phyloP scores from a whole-genome alignment of 2,329 filamentous ascomycete species.

The Ambrosiella beaveri region DNA sequence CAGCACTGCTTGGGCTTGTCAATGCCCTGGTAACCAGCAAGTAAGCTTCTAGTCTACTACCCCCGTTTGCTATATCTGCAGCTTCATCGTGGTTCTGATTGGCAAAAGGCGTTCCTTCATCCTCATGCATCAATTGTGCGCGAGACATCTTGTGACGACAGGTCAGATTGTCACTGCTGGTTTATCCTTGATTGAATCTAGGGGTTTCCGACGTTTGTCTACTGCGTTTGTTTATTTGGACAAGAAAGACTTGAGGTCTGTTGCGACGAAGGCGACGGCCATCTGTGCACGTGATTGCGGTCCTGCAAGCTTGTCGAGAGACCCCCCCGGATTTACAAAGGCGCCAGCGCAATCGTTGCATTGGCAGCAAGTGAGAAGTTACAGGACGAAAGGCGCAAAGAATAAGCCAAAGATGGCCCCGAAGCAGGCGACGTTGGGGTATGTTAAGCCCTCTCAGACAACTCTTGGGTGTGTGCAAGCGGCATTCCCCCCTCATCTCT shows the following conservation, averaged over 20 bases:
- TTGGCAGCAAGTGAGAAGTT: no score
- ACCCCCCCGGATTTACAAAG: no score
- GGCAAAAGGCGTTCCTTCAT: neutral
- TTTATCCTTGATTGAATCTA: neutral
- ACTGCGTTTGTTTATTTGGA: no score
- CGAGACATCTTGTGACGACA: neutral
- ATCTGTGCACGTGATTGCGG: no score
- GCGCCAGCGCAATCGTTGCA: no score
- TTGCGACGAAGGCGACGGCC: no score
- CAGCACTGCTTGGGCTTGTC: neutral
- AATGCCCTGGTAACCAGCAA: neutral
- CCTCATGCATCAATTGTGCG: neutral
- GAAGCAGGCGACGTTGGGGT: constrained; percentile 78
- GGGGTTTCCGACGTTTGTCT: no score
- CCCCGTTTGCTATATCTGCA: no score
- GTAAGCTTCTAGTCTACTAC: neutral
- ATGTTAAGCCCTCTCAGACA: constrained; percentile 58
- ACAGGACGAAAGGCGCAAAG: neutral
- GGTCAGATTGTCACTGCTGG: neutral
- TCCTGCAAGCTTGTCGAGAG: no score
- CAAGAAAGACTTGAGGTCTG: no score
- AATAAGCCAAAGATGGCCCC: constrained; percentile 23
- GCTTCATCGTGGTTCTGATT: neutral
- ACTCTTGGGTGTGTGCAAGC: constrained; percentile 48
- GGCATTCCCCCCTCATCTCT: neutral